A percentile compares a stretch with the other conserved stretches of the same genome.
These are phyloP conservation scores for Canariomyces notabilis DNA, from an alignment of 2,329 filamentous ascomycete species.

Conservation along the genomic window DNA sequence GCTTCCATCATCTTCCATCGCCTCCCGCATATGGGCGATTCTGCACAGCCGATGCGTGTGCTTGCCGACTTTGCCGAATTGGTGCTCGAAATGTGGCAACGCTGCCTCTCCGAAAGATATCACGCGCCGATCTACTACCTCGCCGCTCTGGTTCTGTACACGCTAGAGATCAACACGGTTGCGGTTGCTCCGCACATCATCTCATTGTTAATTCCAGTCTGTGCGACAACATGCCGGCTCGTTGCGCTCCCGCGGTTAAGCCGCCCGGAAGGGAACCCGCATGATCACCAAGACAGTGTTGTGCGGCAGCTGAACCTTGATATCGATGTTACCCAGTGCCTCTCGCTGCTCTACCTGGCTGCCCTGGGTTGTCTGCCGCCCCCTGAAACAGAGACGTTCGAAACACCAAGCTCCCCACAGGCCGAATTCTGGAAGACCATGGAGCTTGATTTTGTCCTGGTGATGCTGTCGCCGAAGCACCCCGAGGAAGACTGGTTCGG, in stretches of 20 bases:
- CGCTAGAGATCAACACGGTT: slow-evolving; percentile 56
- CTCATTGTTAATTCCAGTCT: slow-evolving; percentile 49
- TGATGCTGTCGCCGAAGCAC: slow-evolving; percentile 64
- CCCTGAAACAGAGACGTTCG: slow-evolving; percentile 20
- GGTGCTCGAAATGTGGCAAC: slow-evolving; percentile 62
- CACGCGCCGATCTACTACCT: slow-evolving; percentile 62
- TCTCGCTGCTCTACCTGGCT: slow-evolving; percentile 61
- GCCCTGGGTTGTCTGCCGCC: slow-evolving; percentile 54
- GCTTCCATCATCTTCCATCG: slow-evolving; percentile 64
- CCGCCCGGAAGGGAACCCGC: slow-evolving; percentile 44
- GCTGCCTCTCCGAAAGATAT: slow-evolving; percentile 59
- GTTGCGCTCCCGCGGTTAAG: slow-evolving; percentile 54
- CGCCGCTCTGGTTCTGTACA: slow-evolving; percentile 58
- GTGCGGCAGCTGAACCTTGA: slow-evolving; percentile 46
- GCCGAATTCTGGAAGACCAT: slow-evolving; percentile 63
- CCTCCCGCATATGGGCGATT: slow-evolving; percentile 53
- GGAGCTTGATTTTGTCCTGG: slow-evolving; percentile 59
- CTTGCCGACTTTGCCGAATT: slow-evolving; percentile 60
- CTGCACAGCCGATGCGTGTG: slow-evolving; percentile 47
- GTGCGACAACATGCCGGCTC: slow-evolving; percentile 55
- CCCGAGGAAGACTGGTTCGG: slow-evolving; percentile 56
- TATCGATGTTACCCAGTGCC: slow-evolving; percentile 57
- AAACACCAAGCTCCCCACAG: slow-evolving; percentile 27
- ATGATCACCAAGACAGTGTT: slow-evolving; percentile 34
- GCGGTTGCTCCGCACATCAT: slow-evolving; percentile 56